Percentiles rank a stretch among this genome's conserved stretches.
Conservation (phyloP, 2,329 filamentous ascomycete species). For the Fusarium algeriense region DNA sequence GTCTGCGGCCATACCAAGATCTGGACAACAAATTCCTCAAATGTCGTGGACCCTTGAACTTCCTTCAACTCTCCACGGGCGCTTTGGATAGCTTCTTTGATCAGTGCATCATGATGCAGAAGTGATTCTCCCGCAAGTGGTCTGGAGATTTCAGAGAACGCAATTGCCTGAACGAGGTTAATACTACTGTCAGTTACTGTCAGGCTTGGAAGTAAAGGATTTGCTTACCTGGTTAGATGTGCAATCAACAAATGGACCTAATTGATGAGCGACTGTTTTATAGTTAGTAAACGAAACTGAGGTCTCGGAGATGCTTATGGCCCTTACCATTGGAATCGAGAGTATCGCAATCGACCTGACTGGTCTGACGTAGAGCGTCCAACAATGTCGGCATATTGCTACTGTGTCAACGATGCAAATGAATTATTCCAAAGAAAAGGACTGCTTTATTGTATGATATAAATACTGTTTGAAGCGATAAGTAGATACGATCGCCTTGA, state of each 20-base stretch:
- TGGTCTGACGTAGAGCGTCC: conserved; percentile 46
- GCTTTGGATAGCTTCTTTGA: conserved; percentile 46
- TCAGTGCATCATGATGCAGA: conserved; percentile 47
- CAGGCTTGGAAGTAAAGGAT: too few relatives aligned
- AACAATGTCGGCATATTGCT: conserved; percentile 46
- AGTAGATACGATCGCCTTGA: conserved; percentile 9
- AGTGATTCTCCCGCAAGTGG: conserved; percentile 32
- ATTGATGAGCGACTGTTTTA: conserved; percentile 46
- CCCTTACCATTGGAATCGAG: conserved; percentile 50
- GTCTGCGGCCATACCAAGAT: conserved; percentile 58
- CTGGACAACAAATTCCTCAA: conserved; percentile 66
- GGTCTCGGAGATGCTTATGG: neutral
- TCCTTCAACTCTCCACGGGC: conserved; percentile 35
- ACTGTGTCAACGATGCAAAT: neutral
- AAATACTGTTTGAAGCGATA: neutral
- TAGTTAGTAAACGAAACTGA: conserved; percentile 19
- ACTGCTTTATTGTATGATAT: conserved; percentile 6
- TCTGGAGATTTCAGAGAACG: conserved; percentile 49
- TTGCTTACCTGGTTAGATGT: conserved; percentile 52
- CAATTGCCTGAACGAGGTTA: conserved; percentile 49
- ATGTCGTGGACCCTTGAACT: conserved; percentile 39
- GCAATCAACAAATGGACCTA: conserved; percentile 54
- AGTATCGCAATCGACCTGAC: conserved; percentile 54
- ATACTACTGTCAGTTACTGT: neutral
- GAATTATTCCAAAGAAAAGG: neutral